phyloP scores from a whole-genome alignment of 2,329 filamentous ascomycete species.

The Zymoseptoria pseudotritici region DNA sequence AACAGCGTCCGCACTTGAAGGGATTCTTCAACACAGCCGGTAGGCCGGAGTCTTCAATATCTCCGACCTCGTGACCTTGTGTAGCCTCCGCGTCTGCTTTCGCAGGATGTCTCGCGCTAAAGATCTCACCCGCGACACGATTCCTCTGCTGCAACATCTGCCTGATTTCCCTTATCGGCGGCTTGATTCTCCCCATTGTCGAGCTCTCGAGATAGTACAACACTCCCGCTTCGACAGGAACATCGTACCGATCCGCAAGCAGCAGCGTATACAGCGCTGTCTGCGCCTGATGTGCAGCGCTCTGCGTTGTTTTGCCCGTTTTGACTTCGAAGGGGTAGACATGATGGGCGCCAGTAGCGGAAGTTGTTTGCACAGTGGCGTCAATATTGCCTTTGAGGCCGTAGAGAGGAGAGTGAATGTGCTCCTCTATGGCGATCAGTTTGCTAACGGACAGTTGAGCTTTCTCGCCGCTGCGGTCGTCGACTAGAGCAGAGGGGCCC shows the following conservation, averaged over 20 bases:
- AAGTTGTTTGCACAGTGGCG: conserved; percentile 80
- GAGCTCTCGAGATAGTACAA: conserved; percentile 93
- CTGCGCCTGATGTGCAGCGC: conserved; percentile 78
- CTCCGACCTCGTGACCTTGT: too few relatives aligned
- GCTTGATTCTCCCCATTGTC: conserved; percentile 75
- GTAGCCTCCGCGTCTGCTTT: too few relatives aligned
- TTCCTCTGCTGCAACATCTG: conserved; percentile 98
- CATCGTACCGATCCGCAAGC: conserved; percentile 88
- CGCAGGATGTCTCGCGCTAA: conserved; percentile 32
- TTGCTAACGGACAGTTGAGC: conserved; percentile 83
- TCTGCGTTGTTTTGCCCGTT: conserved; percentile 75
- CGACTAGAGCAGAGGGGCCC: conserved; percentile 64
- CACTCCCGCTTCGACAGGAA: conserved; percentile 82
- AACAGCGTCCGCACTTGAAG: conserved; percentile 77
- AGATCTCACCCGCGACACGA: conserved; percentile 74
- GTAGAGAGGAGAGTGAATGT: conserved; percentile 97
- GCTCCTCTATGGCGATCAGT: conserved; percentile 91
- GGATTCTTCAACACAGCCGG: conserved; percentile 80
- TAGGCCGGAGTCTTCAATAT: conserved; percentile 51
- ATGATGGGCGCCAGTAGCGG: conserved; percentile 40
- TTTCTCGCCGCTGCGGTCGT: conserved; percentile 69
- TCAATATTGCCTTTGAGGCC: conserved; percentile 97
- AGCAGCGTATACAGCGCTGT: conserved; percentile 90
- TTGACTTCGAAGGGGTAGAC: conserved; percentile 94
- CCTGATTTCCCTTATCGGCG: conserved; percentile 77